These are phyloP conservation scores for Lecanicillium sp. DNA, from an alignment of 2,329 filamentous ascomycete species.

Conservation along the genomic window DNA sequence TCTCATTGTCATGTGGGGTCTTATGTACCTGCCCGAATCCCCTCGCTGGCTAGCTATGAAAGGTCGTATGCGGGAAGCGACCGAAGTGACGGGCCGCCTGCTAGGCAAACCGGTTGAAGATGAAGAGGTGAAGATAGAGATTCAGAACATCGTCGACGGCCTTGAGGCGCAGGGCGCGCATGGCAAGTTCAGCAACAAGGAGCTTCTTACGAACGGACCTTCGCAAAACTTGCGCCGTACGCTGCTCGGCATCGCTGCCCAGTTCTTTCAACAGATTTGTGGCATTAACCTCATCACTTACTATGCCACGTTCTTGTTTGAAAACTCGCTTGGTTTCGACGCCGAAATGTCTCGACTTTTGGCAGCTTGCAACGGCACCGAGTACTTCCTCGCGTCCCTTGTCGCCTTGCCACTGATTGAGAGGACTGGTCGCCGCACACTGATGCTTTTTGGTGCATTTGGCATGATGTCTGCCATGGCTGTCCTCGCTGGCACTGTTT, in stretches of 20 bases:
- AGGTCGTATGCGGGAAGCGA: conserved; percentile 25
- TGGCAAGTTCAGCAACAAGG: conserved; percentile 23
- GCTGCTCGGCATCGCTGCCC: conserved; percentile 39
- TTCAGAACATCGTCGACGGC: conserved; percentile 39
- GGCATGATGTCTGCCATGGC: conserved; percentile 62
- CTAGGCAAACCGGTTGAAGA: conserved; percentile 22
- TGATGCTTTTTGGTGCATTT: conserved; percentile 59
- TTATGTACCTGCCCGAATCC: conserved; percentile 44
- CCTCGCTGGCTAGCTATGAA: conserved; percentile 43
- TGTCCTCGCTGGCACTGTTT: conserved; percentile 35
- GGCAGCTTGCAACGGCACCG: conserved; percentile 46
- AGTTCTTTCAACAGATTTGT: conserved; percentile 43
- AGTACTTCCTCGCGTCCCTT: conserved; percentile 34
- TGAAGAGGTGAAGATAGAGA: conserved; percentile 20
- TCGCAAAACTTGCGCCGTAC: conserved; percentile 38
- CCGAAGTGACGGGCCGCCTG: conserved; percentile 21
- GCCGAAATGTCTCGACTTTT: conserved; percentile 45
- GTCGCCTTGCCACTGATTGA: conserved; percentile 38
- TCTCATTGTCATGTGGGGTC: conserved; percentile 44
- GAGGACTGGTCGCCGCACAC: conserved; percentile 50
- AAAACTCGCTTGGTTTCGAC: conserved; percentile 39
- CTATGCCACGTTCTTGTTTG: conserved; percentile 28
- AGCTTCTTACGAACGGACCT: conserved; percentile 38
- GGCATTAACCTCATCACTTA: conserved; percentile 47
- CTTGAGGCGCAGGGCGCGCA: conserved; percentile 25